Conservation (phyloP, 2,329 filamentous ascomycete species). For the Claviceps sp. region DNA sequence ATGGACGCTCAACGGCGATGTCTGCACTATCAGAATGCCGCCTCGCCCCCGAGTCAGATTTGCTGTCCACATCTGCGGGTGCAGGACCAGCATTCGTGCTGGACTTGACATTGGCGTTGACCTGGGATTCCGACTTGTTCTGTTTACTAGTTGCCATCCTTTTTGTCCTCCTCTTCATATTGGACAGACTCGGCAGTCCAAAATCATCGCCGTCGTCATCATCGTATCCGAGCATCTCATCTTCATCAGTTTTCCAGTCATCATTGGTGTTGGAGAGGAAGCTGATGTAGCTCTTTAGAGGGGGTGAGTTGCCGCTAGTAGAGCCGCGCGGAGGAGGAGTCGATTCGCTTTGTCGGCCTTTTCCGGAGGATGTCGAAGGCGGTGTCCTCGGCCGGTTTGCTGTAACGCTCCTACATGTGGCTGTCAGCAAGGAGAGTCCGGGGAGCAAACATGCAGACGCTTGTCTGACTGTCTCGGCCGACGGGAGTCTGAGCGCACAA, state of each 20-base stretch:
- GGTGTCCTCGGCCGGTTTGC: slow-evolving; percentile 61
- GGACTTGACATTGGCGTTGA: background rate
- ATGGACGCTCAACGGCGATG: slow-evolving; percentile 79
- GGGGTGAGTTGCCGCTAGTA: slow-evolving; percentile 44
- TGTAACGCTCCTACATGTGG: slow-evolving; percentile 39
- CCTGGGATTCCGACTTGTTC: slow-evolving; percentile 9
- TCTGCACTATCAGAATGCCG: slow-evolving; percentile 77
- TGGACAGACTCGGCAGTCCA: slow-evolving; percentile 81
- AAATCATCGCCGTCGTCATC: slow-evolving; percentile 93
- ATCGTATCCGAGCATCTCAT: slow-evolving; percentile 65
- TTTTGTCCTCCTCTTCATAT: slow-evolving; percentile 64
- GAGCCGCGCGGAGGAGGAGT: slow-evolving; percentile 41
- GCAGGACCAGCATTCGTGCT: slow-evolving; percentile 15
- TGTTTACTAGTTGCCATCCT: slow-evolving; percentile 31
- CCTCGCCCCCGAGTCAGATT: slow-evolving; percentile 30
- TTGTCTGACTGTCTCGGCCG: background rate
- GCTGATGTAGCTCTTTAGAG: slow-evolving; percentile 63
- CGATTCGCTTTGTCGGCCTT: slow-evolving; percentile 36
- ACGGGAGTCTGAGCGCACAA: slow-evolving; percentile 39
- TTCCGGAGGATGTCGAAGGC: slow-evolving; percentile 43
- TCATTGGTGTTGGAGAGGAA: slow-evolving; percentile 72
- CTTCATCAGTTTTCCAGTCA: slow-evolving; percentile 67
- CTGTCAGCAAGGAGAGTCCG: background rate
- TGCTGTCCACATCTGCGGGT: slow-evolving; percentile 23
- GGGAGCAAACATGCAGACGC: background rate